Base-by-base conservation (phyloP, 208 protist species). In the Acanthamoeba triangularis region DNA sequence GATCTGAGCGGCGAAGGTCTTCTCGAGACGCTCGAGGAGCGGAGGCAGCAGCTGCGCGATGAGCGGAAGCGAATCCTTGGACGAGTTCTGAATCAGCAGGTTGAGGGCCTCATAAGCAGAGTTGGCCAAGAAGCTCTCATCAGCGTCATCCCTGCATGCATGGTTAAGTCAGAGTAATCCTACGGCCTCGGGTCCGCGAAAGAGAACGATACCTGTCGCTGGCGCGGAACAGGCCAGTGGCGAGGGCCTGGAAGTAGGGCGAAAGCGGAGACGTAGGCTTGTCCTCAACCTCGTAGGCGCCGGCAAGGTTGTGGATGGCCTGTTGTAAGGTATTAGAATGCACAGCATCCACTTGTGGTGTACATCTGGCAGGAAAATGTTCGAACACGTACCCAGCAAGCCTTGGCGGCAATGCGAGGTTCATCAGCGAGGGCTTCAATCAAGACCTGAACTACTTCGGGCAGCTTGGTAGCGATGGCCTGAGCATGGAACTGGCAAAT, bases 41-140 rank as follows among this genome's bases (percentile, higher is more conserved):
- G 97, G 95, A n/a, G 97, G 97, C 30, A 98, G 97, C 35, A 99
- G 97, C 30, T 96, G 85, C 1, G 78, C 5, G 41, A 99, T 95
- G 28, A 95, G 92, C 41, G 96, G 91, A 28, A 96, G 92, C 65
- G 97, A 97, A 95, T 99, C 98, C 16, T 94, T 88, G 1, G 98
- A 97, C 0, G 97, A 97, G 33, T 98, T 98, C 90, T 98, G 97
- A 74, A 99, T 97, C 35, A 99, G 92, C 30, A 97, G 96, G 97
- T 99, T 99, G 23, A 99, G 96, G 44, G 99, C 98, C 94, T 99
- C 99, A 95, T 99, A 99, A 47, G 99, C 98, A n/a, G 97, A 97
- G 16, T 63, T 49, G n/a, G 33, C 33, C 10, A 94, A 35, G 90
- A 94, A 94, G 49, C 96, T 85, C 47, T 99, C 97, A 44, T 85